phyloP scores from a whole-genome alignment of 2,329 filamentous ascomycete genomes.

The Penicillium brasilianum region DNA sequence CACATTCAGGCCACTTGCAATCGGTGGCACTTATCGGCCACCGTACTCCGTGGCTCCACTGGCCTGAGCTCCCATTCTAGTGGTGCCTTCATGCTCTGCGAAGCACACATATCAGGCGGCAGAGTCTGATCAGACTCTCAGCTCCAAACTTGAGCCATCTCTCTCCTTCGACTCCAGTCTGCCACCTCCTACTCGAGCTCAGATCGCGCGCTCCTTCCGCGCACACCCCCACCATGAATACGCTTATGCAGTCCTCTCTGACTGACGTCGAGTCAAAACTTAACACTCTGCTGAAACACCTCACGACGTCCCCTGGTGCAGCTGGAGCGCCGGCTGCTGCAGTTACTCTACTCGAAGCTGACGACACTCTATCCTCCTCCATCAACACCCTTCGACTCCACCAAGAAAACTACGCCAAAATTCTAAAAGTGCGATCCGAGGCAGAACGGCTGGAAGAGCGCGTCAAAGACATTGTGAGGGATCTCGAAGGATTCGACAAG shows the following conservation, averaged over 20 bases:
- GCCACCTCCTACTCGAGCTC: not conserved
- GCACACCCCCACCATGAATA: slow-evolving; percentile 43
- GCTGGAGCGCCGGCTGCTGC: slow-evolving; percentile 49
- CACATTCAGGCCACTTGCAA: too few relatives aligned
- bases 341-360: slow-evolving; percentile 47
- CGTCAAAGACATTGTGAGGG: slow-evolving; percentile 49
- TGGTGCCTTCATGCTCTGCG: not conserved
- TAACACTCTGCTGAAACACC: slow-evolving; percentile 47
- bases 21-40: too few relatives aligned
- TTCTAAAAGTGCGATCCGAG: slow-evolving; percentile 48
- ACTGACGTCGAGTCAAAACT: slow-evolving; percentile 50
- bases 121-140: not conserved
- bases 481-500: slow-evolving; percentile 47
- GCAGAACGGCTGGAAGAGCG: slow-evolving; percentile 46
- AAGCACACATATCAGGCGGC: not conserved
- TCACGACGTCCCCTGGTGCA: slow-evolving; percentile 52
- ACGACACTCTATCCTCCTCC: slow-evolving; percentile 48
- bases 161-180: not conserved
- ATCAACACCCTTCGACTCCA: slow-evolving; percentile 50
- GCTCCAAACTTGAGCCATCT: too few relatives aligned
- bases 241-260: slow-evolving; percentile 45
- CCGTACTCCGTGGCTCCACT: not conserved
- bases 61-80: not conserved
- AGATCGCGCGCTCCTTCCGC: not conserved
- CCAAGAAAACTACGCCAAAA: slow-evolving; percentile 51